Evolutionary conservation across 1,139 yeast genomes (phyloP).

Genomic region (Hyphopichia khmerensis): DNA sequence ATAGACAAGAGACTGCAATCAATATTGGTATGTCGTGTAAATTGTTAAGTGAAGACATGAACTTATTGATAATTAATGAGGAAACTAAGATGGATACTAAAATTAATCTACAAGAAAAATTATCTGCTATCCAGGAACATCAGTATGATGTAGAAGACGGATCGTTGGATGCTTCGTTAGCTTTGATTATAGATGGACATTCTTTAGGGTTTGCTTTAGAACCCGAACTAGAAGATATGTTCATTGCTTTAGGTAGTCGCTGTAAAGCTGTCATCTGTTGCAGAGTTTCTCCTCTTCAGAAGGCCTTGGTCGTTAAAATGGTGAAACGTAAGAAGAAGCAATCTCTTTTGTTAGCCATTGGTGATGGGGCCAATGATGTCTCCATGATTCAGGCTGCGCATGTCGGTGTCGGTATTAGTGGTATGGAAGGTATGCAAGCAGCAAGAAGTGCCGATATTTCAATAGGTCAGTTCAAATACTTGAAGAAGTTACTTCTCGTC

Average conservation of each 20-base stretch:
- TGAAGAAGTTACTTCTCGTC: conserved; percentile 79
- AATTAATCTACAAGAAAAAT: conserved; percentile 69
- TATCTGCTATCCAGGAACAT: conserved; percentile 71
- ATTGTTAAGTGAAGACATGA: conserved; percentile 93
- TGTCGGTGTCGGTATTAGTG: conserved; percentile 97
- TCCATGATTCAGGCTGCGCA: conserved; percentile 99
- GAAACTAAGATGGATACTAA: conserved; percentile 73
- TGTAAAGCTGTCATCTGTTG: conserved; percentile 95
- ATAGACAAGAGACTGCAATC: conserved; percentile 98
- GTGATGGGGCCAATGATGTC: conserved; percentile 98
- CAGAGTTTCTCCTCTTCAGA: conserved; percentile 96
- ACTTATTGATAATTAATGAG: conserved; percentile 83
- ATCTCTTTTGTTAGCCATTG: conserved; percentile 84
- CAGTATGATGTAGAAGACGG: conserved; percentile 60
- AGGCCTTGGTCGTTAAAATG: conserved; percentile 91
- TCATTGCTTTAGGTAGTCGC: conserved; percentile 75
- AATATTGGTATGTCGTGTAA: conserved; percentile 98
- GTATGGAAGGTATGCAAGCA: conserved; percentile 99
- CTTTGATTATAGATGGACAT: conserved; percentile 91
- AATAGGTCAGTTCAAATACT: conserved; percentile 89
- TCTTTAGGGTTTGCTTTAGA: conserved; percentile 86
- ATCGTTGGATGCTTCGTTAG: conserved; percentile 67
- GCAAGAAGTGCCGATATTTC: conserved; percentile 98
- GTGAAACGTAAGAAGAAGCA: conserved; percentile 60
- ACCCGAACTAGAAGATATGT: conserved; percentile 71